Evolutionary conservation across 1,284 basidiomycete species (phyloP), one percentile per base, ranked within the genome.

Genomic region (Ustilago trichophora): DNA sequence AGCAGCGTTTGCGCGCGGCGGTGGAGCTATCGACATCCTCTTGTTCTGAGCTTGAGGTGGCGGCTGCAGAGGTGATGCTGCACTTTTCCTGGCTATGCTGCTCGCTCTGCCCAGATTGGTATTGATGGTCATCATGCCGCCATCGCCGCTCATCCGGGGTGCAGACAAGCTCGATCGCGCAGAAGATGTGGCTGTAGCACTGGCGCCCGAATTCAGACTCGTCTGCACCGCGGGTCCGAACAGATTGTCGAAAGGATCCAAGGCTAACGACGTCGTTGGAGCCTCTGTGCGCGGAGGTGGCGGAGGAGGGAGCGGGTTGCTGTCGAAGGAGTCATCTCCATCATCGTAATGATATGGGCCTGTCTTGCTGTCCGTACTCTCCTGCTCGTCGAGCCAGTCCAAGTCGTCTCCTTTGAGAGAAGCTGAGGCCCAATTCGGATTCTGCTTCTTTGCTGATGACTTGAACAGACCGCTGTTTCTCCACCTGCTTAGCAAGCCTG

Each of bases 361-460:
- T 4, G 35, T 26, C 16, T 12, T 48, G 31, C 50, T 54, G 10
- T 65, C 50, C 15, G 42, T 37, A 24, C 49, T 62, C 8, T 55
- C 51, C 9, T 63, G 54, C 12, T 55, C 44, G n/a, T 69, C 66
- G 8, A 69, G 55, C 66, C 66, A 69, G 46, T 56, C 49, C n/a
- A 69, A 37, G 16, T 69, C 59, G 34, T 58, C 54, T 2, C 31
- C 44, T 8, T 22, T 40, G n/a, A 63, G 13, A 10, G 40, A 43
- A 10, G 43, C 15, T 5, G 50, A 49, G 15, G 54, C 49, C 58
- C 58, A 57, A 26, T 35, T 40, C 15, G 55, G 43, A 34, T 43
- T 47, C 12, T 37, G 22, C 27, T 54, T 57, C 31, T 54, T 58
- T 24, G 47, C 22, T 13, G 56, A 56, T 7, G 47, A 26, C 32